Conservation (phyloP, 192 early-diverging fungal genomes). For the Allomyces macrogynus region DNA sequence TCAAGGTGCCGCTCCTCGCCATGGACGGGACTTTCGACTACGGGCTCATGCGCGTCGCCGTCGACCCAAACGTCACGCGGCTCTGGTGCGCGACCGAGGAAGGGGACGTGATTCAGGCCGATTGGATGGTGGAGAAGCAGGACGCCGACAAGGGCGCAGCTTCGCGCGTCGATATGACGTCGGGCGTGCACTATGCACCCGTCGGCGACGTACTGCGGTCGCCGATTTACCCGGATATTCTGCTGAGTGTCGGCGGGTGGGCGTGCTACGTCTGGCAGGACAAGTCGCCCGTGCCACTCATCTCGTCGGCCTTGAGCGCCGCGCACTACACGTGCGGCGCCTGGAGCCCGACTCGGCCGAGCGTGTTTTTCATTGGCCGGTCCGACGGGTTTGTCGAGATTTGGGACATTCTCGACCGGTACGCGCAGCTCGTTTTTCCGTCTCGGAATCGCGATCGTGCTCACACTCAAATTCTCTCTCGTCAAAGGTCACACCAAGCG, state of each 20-base stretch:
- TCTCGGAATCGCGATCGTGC: too few species aligned
- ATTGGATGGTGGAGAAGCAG: conserved; percentile 36
- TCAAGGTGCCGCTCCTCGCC: conserved; percentile 29
- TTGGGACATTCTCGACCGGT: conserved; percentile 37
- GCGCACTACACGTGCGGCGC: conserved; percentile 15
- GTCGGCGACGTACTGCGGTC: conserved; percentile 34
- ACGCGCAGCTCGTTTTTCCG: background rate
- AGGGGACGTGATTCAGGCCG: conserved; percentile 36
- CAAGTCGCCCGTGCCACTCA: conserved; percentile 12
- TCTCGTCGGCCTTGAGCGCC: background rate
- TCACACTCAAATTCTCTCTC: background rate
- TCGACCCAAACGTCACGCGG: conserved; percentile 12
- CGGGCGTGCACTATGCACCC: conserved; percentile 27
- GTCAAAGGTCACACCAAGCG: conserved; percentile 16
- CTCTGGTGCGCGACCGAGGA: conserved; percentile 42
- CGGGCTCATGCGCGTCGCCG: conserved; percentile 24
- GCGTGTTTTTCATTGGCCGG: conserved; percentile 38
- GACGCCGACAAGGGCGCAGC: conserved; percentile 33
- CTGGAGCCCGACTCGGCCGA: conserved; percentile 40
- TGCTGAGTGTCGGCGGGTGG: conserved; percentile 37
- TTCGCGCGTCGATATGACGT: conserved; percentile 28
- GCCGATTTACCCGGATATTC: conserved; percentile 37
- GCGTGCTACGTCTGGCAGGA: conserved; percentile 40
- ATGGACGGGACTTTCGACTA: conserved; percentile 44
- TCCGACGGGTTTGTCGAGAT: conserved; percentile 36